Evolutionary conservation across 495 filamentous ascomycete species (phyloP).

Genomic region (Sporormia fimetaria): DNA sequence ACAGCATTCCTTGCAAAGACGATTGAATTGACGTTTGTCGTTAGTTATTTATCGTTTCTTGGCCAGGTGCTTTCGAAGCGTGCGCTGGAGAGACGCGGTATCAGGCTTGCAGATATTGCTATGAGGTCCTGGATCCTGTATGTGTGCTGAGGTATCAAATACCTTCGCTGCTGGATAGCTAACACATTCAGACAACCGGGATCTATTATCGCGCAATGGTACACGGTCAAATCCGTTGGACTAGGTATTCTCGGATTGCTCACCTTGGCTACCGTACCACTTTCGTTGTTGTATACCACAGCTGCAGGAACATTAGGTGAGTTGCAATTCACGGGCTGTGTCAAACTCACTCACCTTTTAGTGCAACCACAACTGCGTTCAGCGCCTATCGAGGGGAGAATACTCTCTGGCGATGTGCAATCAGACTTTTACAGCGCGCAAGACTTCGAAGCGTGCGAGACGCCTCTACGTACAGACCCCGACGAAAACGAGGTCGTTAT

Average conservation of each 20-base stretch:
- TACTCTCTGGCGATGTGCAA: neutral
- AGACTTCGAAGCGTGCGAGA: neutral
- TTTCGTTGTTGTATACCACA: neutral
- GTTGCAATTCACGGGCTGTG: neutral
- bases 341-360: neutral
- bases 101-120: neutral
- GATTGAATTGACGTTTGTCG: neutral
- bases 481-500: no score
- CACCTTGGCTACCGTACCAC: neutral
- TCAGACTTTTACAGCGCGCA: neutral
- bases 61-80: neutral
- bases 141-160: no score
- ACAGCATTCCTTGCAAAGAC: constrained; percentile 1
- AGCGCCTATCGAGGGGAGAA: neutral
- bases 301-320: neutral
- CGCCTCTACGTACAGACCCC: no score
- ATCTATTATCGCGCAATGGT: neutral
- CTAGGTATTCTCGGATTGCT: neutral
- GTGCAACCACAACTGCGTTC: neutral
- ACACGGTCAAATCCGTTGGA: neutral
- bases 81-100: neutral
- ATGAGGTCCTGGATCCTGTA: constrained; percentile 1
- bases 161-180: neutral
- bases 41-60: neutral
- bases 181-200: neutral